Evolutionary conservation across 768 basidiomycete species (phyloP).

Genomic region (Lyophyllum decastes): DNA sequence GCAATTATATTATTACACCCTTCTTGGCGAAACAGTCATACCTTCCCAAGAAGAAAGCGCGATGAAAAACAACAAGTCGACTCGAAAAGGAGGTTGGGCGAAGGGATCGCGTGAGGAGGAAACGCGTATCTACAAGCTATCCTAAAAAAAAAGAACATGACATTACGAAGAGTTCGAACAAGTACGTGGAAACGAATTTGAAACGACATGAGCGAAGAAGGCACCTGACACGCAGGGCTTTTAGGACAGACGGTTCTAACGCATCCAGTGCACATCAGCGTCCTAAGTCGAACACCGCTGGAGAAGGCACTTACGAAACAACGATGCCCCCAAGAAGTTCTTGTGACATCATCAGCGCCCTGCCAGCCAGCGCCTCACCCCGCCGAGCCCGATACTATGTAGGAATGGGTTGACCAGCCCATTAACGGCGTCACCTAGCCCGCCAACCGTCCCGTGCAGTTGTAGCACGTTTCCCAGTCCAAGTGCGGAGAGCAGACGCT

Average conservation of each 20-base stretch:
- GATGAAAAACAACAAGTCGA: neutral
- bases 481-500: constrained; percentile 16
- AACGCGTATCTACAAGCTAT: neutral
- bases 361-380: constrained; percentile 11
- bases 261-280: neutral
- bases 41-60: neutral
- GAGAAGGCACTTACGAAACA: constrained; percentile 1
- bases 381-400: constrained; percentile 10
- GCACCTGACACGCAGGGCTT: neutral
- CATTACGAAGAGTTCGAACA: neutral
- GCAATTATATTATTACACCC: too few relatives aligned
- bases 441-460: constrained; percentile 6
- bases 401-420: constrained; percentile 16
- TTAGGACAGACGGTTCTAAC: neutral
- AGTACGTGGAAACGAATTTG: neutral
- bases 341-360: neutral
- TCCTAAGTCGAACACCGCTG: neutral
- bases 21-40: neutral
- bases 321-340: neutral
- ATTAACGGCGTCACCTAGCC: neutral
- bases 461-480: constrained; percentile 8
- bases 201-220: neutral
- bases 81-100: neutral
- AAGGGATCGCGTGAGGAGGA: neutral
- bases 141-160: neutral